These are phyloP conservation scores for Taxawa tesnikishii DNA, from an alignment of 2,329 filamentous ascomycete species.

Conservation along the genomic window DNA sequence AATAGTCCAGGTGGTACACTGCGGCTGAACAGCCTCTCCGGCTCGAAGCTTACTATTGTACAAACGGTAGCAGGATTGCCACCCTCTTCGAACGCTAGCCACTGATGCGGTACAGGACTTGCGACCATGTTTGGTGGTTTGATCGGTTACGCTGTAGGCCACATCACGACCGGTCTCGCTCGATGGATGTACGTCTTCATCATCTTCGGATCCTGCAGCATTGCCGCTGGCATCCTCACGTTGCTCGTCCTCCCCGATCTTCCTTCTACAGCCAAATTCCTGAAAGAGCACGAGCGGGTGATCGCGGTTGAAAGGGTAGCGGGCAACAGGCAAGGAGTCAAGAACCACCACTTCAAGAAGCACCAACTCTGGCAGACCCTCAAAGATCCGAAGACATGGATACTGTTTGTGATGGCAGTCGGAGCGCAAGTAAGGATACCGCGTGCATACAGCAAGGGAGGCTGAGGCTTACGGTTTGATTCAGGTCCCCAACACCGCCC, in stretches of 20 bases:
- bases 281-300: conserved; percentile 27
- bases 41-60: too few species aligned
- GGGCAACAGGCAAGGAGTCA: conserved; percentile 20
- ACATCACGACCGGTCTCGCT: conserved; percentile 5
- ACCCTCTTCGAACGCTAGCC: too few species aligned
- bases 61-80: too few species aligned
- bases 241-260: conserved; percentile 16
- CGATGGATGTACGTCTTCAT: conserved; percentile 17
- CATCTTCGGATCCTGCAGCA: conserved; percentile 21
- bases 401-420: conserved; percentile 14
- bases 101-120: conserved; percentile 15
- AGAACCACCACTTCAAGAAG: conserved; percentile 16
- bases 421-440: too few species aligned
- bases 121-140: conserved; percentile 15
- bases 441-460: too few species aligned
- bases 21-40: too few species aligned
- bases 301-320: conserved; percentile 21
- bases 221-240: conserved; percentile 25
- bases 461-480: too few species aligned
- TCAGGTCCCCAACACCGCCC: too few species aligned
- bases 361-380: conserved; percentile 13
- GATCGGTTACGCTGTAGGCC: conserved; percentile 10
- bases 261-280: conserved; percentile 15
- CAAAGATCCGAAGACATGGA: conserved; percentile 13
- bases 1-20: too few species aligned